Base-by-base conservation (phyloP, 371 early-diverging fungal genomes). In the Dinochytrium kinnereticum region DNA sequence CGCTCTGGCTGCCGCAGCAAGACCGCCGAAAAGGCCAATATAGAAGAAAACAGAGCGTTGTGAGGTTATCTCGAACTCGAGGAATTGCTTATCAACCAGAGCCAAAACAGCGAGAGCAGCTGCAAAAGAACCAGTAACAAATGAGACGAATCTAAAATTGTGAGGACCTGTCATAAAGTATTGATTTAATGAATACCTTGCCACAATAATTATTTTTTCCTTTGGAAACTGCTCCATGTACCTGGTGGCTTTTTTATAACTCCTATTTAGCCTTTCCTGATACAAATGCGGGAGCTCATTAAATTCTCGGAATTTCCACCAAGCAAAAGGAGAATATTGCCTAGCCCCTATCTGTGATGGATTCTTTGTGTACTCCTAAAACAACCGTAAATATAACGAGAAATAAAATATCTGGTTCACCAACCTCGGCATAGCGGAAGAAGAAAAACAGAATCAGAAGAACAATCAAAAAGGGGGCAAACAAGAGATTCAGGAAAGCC, bases 261-360 rank as follows among this genome's bases (percentile, higher is more conserved):
- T 91, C 0, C 86, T 74, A 66, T 89, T 89, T 33, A 98, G 82
- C 2, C 99, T 90, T 28, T 83, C 78, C 64, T 90, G 85, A 76
- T 97, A 95, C 28, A 92, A 71, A 78, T 98, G 97, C 0, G 97
- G 96, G 17, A 96, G 85, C 79, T 99, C 99, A 81, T 99, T 98
- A 77, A 96, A 97, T 81, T 98, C 96, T 59, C 98, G 90, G 76
- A 98, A 92, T 79, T 93, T 92, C 96, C 95, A 97, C 57, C 87
- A 85, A 0, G 97, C 96, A 71, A 92, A 89, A 2, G 92, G 91
- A 0, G 98, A 90, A 76, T 93, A 99, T 1, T 87, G 84, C 36
- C 98, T 90, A 15, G 93, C 89, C 0, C 90, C 90, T 36, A 98
- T 84, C 19, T 90, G 84, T 37, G 92, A 87, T 0, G 98, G 98